Base-by-base conservation (phyloP, 495 filamentous ascomycete species). In the Corynascus novoguineensis region DNA sequence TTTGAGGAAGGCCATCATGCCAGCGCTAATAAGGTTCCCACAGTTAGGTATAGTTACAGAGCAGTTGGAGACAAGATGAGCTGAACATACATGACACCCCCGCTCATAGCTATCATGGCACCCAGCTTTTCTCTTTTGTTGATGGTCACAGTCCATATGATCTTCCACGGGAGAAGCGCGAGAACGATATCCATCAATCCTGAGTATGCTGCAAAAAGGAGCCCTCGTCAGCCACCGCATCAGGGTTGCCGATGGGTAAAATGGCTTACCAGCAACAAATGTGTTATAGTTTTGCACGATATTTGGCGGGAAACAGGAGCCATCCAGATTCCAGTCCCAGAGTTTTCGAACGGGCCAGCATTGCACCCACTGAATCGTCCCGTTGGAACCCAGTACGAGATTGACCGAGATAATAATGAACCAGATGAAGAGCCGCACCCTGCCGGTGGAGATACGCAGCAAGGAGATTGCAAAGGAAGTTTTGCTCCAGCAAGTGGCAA, bases 91-190 rank as follows among this genome's bases (percentile, higher is more conserved):
- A 70, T 57, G 1, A 64, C 35, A 11, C 68, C 66, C 42, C 60
- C 58, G 29, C 62, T 64, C 66, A 71, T 69, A 14, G 61, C 64
- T 3, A 64, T 22, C 38, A 57, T 42, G 5, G 64, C 48, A 0
- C 64, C 68, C 10, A 66, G 14, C 46, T 60, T 68, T 42, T 71
- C 66, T 28, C 57, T 68, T 29, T 54, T 49, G 7, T 63, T 58
- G 27, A 71, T 62, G n/a, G 55, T 32, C 9, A 63, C 28, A 6
- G 44, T 49, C 50, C 57, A 63, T 31, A 69, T 52, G 19, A 69
- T 61, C 29, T 42, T 57, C 64, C 68, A 71, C 6, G 68, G 59
- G 0, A 67, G 42, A 11, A 64, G 25, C 11, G 64, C 66, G 5
- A 68, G 61, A 2, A 57, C 46, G 0, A 69, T 57, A 22, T 69